Base-by-base conservation (phyloP, 2,329 filamentous ascomycete species). In the Paecilomyces formosus region DNA sequence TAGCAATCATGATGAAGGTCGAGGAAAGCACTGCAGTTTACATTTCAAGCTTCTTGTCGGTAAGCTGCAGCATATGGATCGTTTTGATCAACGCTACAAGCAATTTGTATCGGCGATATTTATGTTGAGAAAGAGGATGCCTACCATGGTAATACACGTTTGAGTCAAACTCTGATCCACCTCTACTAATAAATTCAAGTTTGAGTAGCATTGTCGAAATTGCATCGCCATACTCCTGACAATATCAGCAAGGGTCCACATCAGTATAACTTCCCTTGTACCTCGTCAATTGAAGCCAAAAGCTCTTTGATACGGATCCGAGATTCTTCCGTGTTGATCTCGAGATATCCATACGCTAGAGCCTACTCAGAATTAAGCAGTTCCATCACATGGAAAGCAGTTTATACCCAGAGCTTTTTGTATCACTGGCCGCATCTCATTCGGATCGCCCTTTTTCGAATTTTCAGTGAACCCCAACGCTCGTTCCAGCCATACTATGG, bases 401-500 rank as follows among this genome's bases (percentile, higher is more conserved):
- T 21, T 18, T 60, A 81, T 81, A 58, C 89, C 82, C 58, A 85
- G 75, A 15, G 79, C 78, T 65, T 94, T 88, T 45, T 87, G 80
- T 26, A 92, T 83, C 21, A 84, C 81, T 11, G 89, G 74, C 33
- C 84, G 82, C 31, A 93, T 78, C 57, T 92, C 86, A 24, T 82
- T 72, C 1, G 83, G 83, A 62, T 86, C 82, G 6, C 79, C 74
- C 28, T 85, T 83, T 21, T 68, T 66, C 3, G 55, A 58, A 15
- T 58, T 8, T 55, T 82, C 80, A 26, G 92, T 76, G 28, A 86
- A 66, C 11, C 85, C 76, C 54, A 84, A 79, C 2, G 89, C 86
- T 62, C 89, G 82, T 57, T 87, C 81, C 0, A 96, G 76, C 94
- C 93, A 97, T 65, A 82, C 85, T 1, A 81, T 70, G 0, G 90